Conservation (phyloP, 2,329 filamentous ascomycete species). For the Penicillium sp. region DNA sequence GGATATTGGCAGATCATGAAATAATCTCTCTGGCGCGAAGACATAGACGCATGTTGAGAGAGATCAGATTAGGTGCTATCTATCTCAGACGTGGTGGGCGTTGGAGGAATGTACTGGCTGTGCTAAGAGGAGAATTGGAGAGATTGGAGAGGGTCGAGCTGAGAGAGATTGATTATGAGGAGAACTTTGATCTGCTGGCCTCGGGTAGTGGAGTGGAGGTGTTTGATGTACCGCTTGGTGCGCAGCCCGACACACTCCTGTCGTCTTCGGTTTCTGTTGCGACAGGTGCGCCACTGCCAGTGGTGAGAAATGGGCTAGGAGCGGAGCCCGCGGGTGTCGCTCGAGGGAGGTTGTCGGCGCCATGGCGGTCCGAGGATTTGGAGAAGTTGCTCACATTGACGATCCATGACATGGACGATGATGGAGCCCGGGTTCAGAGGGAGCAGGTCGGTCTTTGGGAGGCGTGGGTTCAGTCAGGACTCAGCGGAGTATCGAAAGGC, state of each 20-base stretch:
- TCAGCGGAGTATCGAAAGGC: background rate
- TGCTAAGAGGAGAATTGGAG: conserved; percentile 56
- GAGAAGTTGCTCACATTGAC: conserved; percentile 29
- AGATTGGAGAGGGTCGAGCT: conserved; percentile 62
- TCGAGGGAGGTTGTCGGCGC: background rate
- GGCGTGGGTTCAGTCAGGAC: conserved; percentile 37
- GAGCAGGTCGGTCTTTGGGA: conserved; percentile 39
- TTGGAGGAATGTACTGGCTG: conserved; percentile 61
- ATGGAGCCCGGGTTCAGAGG: conserved; percentile 33
- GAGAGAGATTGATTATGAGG: conserved; percentile 59
- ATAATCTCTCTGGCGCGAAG: conserved; percentile 57
- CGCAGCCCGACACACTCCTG: background rate
- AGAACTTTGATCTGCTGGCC: conserved; percentile 50
- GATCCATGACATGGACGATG: conserved; percentile 37
- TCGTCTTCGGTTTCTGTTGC: conserved; percentile 20
- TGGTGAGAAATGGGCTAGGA: background rate
- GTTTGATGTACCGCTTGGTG: conserved; percentile 5
- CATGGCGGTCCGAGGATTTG: background rate
- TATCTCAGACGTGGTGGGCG: conserved; percentile 57
- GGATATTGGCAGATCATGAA: conserved; percentile 60
- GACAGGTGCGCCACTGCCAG: conserved; percentile 12
- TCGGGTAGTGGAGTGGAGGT: conserved; percentile 19
- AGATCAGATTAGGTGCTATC: conserved; percentile 60
- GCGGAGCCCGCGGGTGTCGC: background rate
- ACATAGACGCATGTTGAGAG: conserved; percentile 57